These are phyloP conservation scores for Polyplosphaeria fusca DNA, from an alignment of 495 filamentous ascomycete genomes.

Conservation along the genomic window DNA sequence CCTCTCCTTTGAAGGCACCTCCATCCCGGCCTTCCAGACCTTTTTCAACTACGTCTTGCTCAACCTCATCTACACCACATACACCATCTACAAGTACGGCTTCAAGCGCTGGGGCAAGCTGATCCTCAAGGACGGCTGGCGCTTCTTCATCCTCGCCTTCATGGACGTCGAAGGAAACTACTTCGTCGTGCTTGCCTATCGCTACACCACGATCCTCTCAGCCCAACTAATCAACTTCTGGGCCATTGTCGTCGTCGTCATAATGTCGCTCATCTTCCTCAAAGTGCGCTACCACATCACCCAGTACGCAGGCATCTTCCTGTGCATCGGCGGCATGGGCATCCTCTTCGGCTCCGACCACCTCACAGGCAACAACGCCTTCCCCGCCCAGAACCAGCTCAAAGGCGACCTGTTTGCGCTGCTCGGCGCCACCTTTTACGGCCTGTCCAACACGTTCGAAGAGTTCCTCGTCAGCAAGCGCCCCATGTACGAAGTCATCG, in stretches of 20 bases:
- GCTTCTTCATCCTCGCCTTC: slow-evolving; percentile 89
- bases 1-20: slow-evolving; percentile 64
- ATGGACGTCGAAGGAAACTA: slow-evolving; percentile 96
- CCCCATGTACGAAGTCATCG: slow-evolving; percentile 90
- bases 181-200: slow-evolving; percentile 91
- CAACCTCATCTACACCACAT: slow-evolving; percentile 73
- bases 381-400: slow-evolving; percentile 63
- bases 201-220: slow-evolving; percentile 85
- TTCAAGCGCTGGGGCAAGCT: slow-evolving; percentile 64
- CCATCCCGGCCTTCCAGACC: slow-evolving; percentile 94
- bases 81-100: slow-evolving; percentile 80
- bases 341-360: slow-evolving; percentile 85
- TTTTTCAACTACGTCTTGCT: slow-evolving; percentile 92
- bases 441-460: slow-evolving; percentile 82
- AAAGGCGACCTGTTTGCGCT: slow-evolving; percentile 93
- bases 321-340: slow-evolving; percentile 92
- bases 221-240: slow-evolving; percentile 98
- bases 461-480: slow-evolving; percentile 86
- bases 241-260: slow-evolving; percentile 90
- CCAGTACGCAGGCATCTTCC: slow-evolving; percentile 79
- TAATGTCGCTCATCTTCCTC: slow-evolving; percentile 77
- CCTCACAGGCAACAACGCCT: slow-evolving; percentile 66
- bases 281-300: slow-evolving; percentile 81
- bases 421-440: slow-evolving; percentile 85
- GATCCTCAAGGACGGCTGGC: slow-evolving; percentile 74